Conservation (phyloP, 352 stramenopile genomes). For the Elongisporangium prolatum region DNA sequence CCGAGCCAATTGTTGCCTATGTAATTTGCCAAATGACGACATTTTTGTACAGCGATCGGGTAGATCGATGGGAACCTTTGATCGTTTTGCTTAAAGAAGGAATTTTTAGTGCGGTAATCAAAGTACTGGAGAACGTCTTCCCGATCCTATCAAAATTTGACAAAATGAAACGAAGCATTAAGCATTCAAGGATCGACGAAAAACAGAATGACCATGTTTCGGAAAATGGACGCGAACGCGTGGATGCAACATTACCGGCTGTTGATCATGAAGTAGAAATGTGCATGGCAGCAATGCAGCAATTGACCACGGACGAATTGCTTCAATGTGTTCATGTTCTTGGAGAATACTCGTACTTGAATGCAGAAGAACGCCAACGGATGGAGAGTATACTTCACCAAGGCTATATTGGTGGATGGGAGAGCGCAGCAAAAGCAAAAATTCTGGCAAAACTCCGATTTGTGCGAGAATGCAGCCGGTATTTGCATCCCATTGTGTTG, state of each 20-base stretch:
- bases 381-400: slow-evolving; percentile 80
- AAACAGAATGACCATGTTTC: slow-evolving; percentile 5
- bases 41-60: slow-evolving; percentile 63
- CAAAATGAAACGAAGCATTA: slow-evolving; percentile 23
- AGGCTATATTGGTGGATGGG: slow-evolving; percentile 77
- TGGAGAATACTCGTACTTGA: slow-evolving; percentile 74
- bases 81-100: slow-evolving; percentile 67
- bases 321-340: slow-evolving; percentile 49
- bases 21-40: slow-evolving; percentile 79
- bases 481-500: slow-evolving; percentile 52
- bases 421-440: slow-evolving; percentile 56
- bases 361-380: slow-evolving; percentile 52
- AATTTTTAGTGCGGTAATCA: slow-evolving; percentile 52
- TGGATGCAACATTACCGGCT: slow-evolving; percentile 4
- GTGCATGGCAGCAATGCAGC: slow-evolving; percentile 75
- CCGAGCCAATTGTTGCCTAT: slow-evolving; percentile 83
- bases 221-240: slow-evolving; percentile 1
- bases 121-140: slow-evolving; percentile 71
- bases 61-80: slow-evolving; percentile 82
- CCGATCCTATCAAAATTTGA: slow-evolving; percentile 59
- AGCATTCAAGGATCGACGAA: slow-evolving; percentile 8
- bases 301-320: slow-evolving; percentile 60
- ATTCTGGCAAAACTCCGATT: slow-evolving; percentile 70
- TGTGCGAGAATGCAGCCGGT: slow-evolving; percentile 69
- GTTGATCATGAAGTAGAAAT: slow-evolving; percentile 53